Evolutionary conservation across 2,329 filamentous ascomycete species (phyloP).

Genomic region (Aspergillus brunneoviolaceus): DNA sequence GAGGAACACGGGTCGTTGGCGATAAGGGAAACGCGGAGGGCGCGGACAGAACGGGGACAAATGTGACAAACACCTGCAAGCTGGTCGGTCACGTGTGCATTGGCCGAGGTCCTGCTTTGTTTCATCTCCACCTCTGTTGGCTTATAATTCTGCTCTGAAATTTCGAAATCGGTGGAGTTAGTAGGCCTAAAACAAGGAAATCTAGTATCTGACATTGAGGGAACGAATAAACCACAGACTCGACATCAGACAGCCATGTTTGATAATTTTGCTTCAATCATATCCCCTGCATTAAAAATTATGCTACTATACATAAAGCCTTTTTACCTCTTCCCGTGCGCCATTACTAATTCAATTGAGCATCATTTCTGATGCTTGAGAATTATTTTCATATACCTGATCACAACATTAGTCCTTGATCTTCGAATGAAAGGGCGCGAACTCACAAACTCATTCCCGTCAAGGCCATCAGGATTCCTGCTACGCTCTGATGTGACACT

Average conservation of each 20-base stretch:
- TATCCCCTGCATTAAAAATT: neutral
- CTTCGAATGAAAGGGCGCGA: neutral
- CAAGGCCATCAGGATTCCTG: slow-evolving; percentile 20
- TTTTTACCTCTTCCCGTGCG: neutral
- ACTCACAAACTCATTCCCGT: slow-evolving; percentile 24
- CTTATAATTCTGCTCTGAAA: too few species aligned
- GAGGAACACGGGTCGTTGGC: neutral
- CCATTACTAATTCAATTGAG: neutral
- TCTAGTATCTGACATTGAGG: too few species aligned
- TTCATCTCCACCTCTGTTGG: too few species aligned
- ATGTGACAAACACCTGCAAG: neutral
- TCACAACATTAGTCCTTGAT: neutral
- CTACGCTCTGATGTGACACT: slow-evolving; percentile 16
- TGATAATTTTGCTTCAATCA: too few species aligned
- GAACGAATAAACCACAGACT: too few species aligned
- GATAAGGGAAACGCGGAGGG: neutral
- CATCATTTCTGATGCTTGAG: slow-evolving; percentile 11
- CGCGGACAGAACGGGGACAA: too few species aligned
- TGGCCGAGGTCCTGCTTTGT: neutral
- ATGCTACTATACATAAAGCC: neutral
- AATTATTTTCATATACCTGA: slow-evolving; percentile 22
- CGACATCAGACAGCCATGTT: too few species aligned
- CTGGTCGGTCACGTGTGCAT: neutral
- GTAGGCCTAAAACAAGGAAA: too few species aligned
- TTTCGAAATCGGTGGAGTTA: too few species aligned